Conservation (phyloP, 2,329 filamentous ascomycete species). For the Aureobasidium lini region DNA sequence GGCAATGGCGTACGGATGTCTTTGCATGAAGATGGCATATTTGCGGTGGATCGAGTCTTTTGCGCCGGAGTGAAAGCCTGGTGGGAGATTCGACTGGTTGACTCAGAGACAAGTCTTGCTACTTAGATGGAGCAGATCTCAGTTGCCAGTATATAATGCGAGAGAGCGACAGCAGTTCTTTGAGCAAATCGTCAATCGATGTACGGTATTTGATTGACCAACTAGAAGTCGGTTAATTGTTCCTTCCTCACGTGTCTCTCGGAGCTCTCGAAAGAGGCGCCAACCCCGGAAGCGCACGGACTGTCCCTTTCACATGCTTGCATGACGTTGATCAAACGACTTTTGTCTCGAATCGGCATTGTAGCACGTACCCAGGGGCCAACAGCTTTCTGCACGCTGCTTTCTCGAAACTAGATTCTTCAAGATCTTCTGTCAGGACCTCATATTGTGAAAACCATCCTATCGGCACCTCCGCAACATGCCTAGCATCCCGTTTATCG, state of each 20-base stretch:
- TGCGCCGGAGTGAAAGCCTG: neutral
- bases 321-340: conserved; percentile 7
- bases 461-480: conserved; percentile 27
- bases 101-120: neutral
- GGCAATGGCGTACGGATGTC: conserved; percentile 67
- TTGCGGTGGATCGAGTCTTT: neutral
- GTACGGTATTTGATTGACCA: neutral
- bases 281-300: neutral
- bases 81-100: neutral
- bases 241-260: neutral
- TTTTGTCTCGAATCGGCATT: neutral
- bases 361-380: neutral
- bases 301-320: conserved; percentile 1
- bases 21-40: conserved; percentile 92
- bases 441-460: neutral
- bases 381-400: conserved; percentile 1
- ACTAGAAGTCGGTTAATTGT: neutral
- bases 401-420: neutral
- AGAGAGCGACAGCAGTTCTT: too few species aligned
- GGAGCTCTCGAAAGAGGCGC: neutral
- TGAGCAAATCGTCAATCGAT: neutral
- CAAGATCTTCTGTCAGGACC: neutral
- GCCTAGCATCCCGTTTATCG: conserved; percentile 56
- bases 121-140: neutral
- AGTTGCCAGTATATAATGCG: neutral